phyloP scores from a whole-genome alignment of 2,329 filamentous ascomycete genomes.

The Elsinoe necatrix region DNA sequence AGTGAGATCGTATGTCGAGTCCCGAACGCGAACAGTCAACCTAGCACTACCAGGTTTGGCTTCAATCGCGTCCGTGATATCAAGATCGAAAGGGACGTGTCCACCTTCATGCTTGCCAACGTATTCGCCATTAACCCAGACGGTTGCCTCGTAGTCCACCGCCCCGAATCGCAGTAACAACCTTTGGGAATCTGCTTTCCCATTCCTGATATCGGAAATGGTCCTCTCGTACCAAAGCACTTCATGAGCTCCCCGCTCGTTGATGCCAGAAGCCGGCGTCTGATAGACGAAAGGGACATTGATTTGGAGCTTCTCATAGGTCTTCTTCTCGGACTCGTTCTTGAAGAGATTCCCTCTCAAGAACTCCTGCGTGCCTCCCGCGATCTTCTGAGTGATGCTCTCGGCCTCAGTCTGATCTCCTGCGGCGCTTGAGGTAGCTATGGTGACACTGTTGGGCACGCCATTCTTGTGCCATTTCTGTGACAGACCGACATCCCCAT shows the following conservation, averaged over 20 bases:
- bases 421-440: slow-evolving; percentile 21
- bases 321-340: slow-evolving; percentile 22
- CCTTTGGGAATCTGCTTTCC: slow-evolving; percentile 25
- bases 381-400: slow-evolving; percentile 40
- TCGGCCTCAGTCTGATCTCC: slow-evolving; percentile 18
- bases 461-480: slow-evolving; percentile 47
- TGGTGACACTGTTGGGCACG: slow-evolving; percentile 33
- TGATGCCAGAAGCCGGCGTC: slow-evolving; percentile 53
- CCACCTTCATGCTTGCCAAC: slow-evolving; percentile 51
- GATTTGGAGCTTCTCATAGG: slow-evolving; percentile 45
- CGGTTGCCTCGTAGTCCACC: slow-evolving; percentile 52
- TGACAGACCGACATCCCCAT: slow-evolving; percentile 49
- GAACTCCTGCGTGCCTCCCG: slow-evolving; percentile 41
- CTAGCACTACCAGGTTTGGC: slow-evolving; percentile 17
- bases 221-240: slow-evolving; percentile 57
- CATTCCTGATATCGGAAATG: slow-evolving; percentile 16
- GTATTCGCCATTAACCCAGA: slow-evolving; percentile 48
- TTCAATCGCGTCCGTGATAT: slow-evolving; percentile 41
- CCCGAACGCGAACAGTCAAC: slow-evolving; percentile 51
- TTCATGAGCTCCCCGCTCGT: slow-evolving; percentile 55
- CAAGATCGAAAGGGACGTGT: slow-evolving; percentile 50
- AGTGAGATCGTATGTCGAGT: slow-evolving; percentile 55
- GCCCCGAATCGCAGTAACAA: slow-evolving; percentile 51
- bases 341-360: slow-evolving; percentile 40
- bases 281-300: slow-evolving; percentile 60